These are phyloP conservation scores for Phytopythium kandeliae DNA, from an alignment of 352 stramenopile species.

Conservation along the genomic window DNA sequence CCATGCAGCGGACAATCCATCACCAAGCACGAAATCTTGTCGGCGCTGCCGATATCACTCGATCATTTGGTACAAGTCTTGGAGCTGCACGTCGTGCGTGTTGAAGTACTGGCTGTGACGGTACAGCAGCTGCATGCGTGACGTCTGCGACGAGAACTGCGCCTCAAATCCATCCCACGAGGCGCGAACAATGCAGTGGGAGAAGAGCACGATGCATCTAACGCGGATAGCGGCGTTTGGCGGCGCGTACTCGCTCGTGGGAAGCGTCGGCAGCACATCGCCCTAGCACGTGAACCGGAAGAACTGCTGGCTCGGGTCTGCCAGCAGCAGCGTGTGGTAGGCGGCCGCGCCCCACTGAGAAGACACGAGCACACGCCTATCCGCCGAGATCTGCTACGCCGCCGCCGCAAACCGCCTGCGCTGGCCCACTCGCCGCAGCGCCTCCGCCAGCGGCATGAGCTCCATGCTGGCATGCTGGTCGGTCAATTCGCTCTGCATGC, in stretches of 20 bases:
- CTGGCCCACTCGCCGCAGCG: conserved; percentile 17
- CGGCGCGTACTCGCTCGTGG: conserved; percentile 23
- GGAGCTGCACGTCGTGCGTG: conserved; percentile 39
- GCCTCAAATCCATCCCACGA: conserved; percentile 47
- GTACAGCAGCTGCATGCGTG: conserved; percentile 51
- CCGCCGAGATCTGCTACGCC: conserved; percentile 37
- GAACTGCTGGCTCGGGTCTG: conserved; percentile 36
- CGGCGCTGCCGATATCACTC: conserved; percentile 61
- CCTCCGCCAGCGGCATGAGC: conserved; percentile 16
- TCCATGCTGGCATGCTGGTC: too few species aligned
- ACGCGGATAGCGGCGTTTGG: conserved; percentile 28
- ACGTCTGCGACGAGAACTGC: conserved; percentile 37
- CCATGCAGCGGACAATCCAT: background rate
- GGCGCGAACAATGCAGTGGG: conserved; percentile 31
- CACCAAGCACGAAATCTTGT: conserved; percentile 23
- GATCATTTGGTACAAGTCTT: conserved; percentile 59
- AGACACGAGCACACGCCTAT: conserved; percentile 22
- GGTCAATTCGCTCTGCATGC: too few species aligned
- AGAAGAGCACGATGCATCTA: conserved; percentile 58
- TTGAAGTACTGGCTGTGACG: conserved; percentile 51
- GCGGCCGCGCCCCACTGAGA: conserved; percentile 20
- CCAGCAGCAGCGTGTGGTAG: conserved; percentile 43
- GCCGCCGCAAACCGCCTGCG: conserved; percentile 38
- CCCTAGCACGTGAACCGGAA: conserved; percentile 56
- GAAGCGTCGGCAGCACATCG: conserved; percentile 30